These are phyloP conservation scores for Saccharomyces hybrid DNA, from an alignment of 1,139 yeast species.

Conservation along the genomic window DNA sequence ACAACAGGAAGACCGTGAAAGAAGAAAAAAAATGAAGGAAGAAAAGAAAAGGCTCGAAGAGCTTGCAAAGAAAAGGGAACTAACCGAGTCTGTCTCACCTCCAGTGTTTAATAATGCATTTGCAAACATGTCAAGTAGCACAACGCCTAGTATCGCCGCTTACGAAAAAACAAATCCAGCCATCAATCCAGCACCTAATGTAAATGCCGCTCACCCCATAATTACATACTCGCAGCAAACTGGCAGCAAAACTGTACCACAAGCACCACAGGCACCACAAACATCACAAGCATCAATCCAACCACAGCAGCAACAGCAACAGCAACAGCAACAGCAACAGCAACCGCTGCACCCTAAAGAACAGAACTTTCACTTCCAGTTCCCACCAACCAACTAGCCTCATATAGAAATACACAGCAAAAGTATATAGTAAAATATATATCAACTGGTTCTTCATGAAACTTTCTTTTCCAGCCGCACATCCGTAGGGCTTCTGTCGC, in stretches of 20 bases:
- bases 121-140: neutral
- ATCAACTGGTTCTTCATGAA: neutral
- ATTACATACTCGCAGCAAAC: neutral
- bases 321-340: neutral
- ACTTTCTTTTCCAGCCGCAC: neutral
- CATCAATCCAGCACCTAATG: neutral
- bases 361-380: neutral
- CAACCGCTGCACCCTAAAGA: neutral
- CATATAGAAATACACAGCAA: neutral
- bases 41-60: slow-evolving; percentile 12
- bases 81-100: neutral
- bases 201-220: neutral
- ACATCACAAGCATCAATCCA: neutral
- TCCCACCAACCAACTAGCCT: neutral
- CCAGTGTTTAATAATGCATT: neutral
- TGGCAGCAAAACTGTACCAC: neutral
- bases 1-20: slow-evolving; percentile 26
- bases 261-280: neutral
- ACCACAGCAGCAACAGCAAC: neutral
- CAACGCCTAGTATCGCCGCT: neutral
- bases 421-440: neutral
- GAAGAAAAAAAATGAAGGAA: slow-evolving; percentile 20
- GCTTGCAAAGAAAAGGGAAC: slow-evolving; percentile 1
- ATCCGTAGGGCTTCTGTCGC: neutral
- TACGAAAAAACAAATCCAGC: neutral